Base-by-base conservation (phyloP, 2,329 filamentous ascomycete genomes). In the Chlorencoelia australis region DNA sequence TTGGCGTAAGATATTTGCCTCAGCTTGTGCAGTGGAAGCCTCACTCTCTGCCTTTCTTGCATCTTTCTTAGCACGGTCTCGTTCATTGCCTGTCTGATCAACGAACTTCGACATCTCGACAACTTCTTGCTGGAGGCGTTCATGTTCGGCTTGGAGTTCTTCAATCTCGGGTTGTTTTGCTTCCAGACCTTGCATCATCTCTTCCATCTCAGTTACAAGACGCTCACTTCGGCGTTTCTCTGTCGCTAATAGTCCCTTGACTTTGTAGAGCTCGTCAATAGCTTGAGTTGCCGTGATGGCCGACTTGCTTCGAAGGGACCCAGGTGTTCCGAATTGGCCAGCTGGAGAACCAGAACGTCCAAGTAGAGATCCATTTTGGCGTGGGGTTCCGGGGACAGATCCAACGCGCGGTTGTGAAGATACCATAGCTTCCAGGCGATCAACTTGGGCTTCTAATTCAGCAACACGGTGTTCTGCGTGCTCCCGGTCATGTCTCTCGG, bases 121-220 rank as follows among this genome's bases (percentile, higher is more conserved):
- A 24, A 93, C 79, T 48, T 94, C 87, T 40, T 73, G 71, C 40
- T 88, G 77, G 2, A 96, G 70, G 20, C 82, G 77, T 35, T 85
- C 79, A 44, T 88, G 79, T 50, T 96, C 88, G 10, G 75, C 71
- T 31, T 83, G 79, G 13, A 94, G 66, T 48, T 96, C 88, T 43
- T 94, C 79, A 19, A 95, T 75, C 53, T 95, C 87, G 0, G 91
- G 91, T 17, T 81, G 79, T 57, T 84, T 88, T 16, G 79, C 79
- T 57, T 98, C 88, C 24, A 96, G 63, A 40, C 88, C 81, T 24
- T 78, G 72, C 40, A 95, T 75, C 65, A 95, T 84, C 41, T 91
- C 83, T 46, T 95, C 85, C 29, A 96, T 66, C 29, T 89, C 77
- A 24, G 77, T 72, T 13, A 75, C 73, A 8, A 95, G 73, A 53